phyloP scores from a whole-genome alignment of 352 stramenopile species.

The Globisporangium paddicum region DNA sequence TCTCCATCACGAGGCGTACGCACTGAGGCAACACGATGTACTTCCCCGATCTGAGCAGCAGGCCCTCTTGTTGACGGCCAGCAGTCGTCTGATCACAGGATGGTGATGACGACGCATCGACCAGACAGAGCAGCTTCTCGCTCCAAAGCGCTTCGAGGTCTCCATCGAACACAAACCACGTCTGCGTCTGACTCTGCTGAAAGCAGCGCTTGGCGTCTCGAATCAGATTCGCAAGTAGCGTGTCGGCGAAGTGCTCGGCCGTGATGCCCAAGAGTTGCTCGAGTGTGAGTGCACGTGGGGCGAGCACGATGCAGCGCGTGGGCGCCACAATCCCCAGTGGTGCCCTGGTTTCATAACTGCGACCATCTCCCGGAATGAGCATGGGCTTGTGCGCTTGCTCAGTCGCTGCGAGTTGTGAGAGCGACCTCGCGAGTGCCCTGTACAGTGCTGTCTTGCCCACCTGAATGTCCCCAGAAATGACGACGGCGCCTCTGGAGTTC shows the following conservation, averaged over 20 bases:
- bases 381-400: background rate
- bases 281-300: conserved; percentile 30
- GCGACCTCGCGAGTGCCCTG: conserved; percentile 23
- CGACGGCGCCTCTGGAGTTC: conserved; percentile 14
- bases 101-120: conserved; percentile 13
- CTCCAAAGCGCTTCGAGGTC: conserved; percentile 43
- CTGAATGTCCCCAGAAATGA: conserved; percentile 38
- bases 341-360: background rate
- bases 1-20: conserved; percentile 51
- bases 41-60: conserved; percentile 38
- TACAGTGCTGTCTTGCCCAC: conserved; percentile 59
- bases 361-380: background rate
- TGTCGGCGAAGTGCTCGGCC: conserved; percentile 17
- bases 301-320: conserved; percentile 31
- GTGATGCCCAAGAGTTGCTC: conserved; percentile 26
- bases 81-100: conserved; percentile 7
- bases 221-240: conserved; percentile 34
- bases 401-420: conserved; percentile 17
- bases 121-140: conserved; percentile 38
- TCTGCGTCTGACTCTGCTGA: conserved; percentile 19
- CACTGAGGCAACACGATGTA: conserved; percentile 24
- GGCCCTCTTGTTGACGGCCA: conserved; percentile 11
- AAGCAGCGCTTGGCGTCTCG: conserved; percentile 37
- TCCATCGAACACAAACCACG: conserved; percentile 68
- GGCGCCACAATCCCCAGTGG: background rate